Percentiles rank a stretch among this genome's conserved stretches.
Conservation (phyloP, 2,329 filamentous ascomycete genomes). For the Fusarium sp. region DNA sequence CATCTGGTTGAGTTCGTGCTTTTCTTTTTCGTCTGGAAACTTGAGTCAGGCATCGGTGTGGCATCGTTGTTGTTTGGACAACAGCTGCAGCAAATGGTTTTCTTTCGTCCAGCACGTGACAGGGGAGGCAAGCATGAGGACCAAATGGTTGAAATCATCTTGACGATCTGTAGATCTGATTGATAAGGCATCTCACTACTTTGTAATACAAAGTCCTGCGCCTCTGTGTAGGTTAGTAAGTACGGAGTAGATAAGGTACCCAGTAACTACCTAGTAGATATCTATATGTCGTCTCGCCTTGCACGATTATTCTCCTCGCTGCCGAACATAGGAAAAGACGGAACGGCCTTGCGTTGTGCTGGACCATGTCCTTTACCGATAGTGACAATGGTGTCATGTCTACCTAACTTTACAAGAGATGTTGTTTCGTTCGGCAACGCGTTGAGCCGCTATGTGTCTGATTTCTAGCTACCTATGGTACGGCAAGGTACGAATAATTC, state of each 20-base stretch:
- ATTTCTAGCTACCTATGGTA: too few relatives aligned
- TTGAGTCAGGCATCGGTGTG: background rate
- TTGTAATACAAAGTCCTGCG: too few relatives aligned
- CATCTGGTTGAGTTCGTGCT: background rate
- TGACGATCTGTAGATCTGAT: background rate
- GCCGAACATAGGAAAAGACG: background rate
- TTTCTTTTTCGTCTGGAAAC: background rate
- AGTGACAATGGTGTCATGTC: background rate
- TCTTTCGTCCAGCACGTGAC: conserved; percentile 3
- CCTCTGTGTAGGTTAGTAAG: too few relatives aligned
- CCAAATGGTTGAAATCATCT: background rate
- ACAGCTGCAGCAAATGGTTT: background rate
- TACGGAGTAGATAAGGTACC: too few relatives aligned
- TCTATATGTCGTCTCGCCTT: background rate
- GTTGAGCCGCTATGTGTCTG: too few relatives aligned
- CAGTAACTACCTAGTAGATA: background rate
- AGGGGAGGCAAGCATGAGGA: background rate
- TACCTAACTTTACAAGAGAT: too few relatives aligned
- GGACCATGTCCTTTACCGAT: background rate
- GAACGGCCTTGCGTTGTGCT: background rate
- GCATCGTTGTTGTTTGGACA: conserved; percentile 2
- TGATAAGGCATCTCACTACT: too few relatives aligned
- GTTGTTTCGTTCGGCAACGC: too few relatives aligned
- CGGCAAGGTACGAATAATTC: background rate
- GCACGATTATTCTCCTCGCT: background rate